Evolutionary conservation across 2,329 filamentous ascomycete genomes (phyloP).

Genomic region (Aaosphaeria pasadenensis): DNA sequence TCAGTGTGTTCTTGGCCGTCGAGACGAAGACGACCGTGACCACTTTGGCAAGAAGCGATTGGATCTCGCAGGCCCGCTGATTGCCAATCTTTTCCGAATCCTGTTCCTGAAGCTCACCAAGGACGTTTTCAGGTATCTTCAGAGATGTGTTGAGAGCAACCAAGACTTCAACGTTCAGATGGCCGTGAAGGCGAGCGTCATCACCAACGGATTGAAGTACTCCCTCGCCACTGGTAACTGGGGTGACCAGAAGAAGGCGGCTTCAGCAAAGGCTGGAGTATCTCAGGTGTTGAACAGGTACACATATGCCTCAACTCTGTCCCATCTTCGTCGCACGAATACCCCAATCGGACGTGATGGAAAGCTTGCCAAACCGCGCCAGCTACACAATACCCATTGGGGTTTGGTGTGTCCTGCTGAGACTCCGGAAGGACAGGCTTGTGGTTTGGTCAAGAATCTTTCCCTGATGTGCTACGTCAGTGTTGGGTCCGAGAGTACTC

Average conservation of each 20-base stretch:
- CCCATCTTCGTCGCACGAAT: constrained; percentile 94
- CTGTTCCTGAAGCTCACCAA: constrained; percentile 88
- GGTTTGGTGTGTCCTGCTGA: constrained; percentile 95
- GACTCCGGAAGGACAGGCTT: constrained; percentile 96
- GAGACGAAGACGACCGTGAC: constrained; percentile 94
- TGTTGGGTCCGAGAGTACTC: constrained; percentile 85
- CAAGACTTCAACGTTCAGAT: constrained; percentile 87
- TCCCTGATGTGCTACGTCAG: constrained; percentile 98
- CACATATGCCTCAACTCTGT: constrained; percentile 93
- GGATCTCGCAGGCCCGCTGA: constrained; percentile 87
- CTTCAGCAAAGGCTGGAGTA: constrained; percentile 90
- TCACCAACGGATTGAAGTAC: constrained; percentile 94
- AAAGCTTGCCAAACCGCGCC: constrained; percentile 95
- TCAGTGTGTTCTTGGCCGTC: constrained; percentile 86
- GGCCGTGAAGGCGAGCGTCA: constrained; percentile 84
- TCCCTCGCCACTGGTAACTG: constrained; percentile 97
- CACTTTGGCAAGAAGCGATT: constrained; percentile 99
- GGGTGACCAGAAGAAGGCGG: constrained; percentile 99
- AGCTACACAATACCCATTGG: constrained; percentile 99
- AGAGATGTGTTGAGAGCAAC: constrained; percentile 85
- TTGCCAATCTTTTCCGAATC: constrained; percentile 93
- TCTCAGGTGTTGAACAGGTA: constrained; percentile 98
- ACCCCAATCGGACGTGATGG: constrained; percentile 97
- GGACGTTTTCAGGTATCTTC: constrained; percentile 86
- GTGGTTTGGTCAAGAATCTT: constrained; percentile 95